Evolutionary conservation across 1,284 basidiomycete genomes (phyloP).

Genomic region (Pterulicium gracile): DNA sequence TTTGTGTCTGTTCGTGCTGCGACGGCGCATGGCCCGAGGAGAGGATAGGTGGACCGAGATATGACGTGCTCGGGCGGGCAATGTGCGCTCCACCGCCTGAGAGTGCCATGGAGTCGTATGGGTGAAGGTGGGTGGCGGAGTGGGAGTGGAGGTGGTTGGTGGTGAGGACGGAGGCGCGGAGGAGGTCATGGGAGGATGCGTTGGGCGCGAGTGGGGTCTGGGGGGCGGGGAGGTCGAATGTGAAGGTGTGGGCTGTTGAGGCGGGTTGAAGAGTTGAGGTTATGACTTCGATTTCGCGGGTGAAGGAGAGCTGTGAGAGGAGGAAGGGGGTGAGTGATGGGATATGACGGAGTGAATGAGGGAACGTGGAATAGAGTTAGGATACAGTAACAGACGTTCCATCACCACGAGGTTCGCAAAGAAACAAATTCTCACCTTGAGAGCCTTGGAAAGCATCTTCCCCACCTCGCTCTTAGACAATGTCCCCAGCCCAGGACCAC

Average conservation of each 20-base stretch:
- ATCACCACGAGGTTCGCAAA: conserved; percentile 1
- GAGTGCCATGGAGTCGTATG: conserved; percentile 70
- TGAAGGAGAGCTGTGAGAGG: conserved; percentile 66
- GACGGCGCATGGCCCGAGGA: conserved; percentile 28
- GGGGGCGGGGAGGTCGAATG: conserved; percentile 70
- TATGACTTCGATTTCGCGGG: conserved; percentile 90
- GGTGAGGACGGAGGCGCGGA: conserved; percentile 62
- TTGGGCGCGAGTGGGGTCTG: conserved; percentile 55
- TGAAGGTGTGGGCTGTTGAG: conserved; percentile 88
- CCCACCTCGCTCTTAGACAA: conserved; percentile 75
- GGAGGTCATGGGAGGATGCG: conserved; percentile 57
- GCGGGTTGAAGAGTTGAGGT: conserved; percentile 86
- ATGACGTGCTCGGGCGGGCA: conserved; percentile 64
- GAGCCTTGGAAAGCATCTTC: conserved; percentile 81
- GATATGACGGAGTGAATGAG: conserved; percentile 8
- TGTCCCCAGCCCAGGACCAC: conserved; percentile 45
- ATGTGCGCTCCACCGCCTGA: too few relatives aligned
- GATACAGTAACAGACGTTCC: conserved; percentile 1
- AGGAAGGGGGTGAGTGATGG: too few relatives aligned
- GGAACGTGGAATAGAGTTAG: conserved; percentile 1
- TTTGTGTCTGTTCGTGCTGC: neutral
- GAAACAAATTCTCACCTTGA: conserved; percentile 53
- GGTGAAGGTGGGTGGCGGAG: conserved; percentile 55
- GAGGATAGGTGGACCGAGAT: conserved; percentile 57
- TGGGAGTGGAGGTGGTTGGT: conserved; percentile 45